Evolutionary conservation across 73 alveolate genomes (phyloP).

Genomic region (Loxodes magnus): DNA sequence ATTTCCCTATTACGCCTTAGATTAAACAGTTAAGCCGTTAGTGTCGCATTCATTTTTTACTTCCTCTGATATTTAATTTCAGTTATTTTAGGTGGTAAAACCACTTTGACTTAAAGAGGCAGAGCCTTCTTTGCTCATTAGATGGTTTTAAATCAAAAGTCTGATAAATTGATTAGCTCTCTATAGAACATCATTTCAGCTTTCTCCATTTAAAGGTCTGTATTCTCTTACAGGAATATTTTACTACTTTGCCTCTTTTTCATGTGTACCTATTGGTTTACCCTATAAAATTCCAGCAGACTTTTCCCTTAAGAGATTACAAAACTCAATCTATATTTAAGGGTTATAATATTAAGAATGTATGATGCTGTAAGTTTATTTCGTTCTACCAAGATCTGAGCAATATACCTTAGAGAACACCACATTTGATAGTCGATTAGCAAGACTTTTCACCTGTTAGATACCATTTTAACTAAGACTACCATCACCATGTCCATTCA

Average conservation of each 20-base stretch:
- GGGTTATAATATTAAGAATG: not conserved
- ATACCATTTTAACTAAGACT: constrained; percentile 15
- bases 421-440: constrained; percentile 19
- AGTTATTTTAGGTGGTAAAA: too few species aligned
- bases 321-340: not conserved
- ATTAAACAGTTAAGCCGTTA: too few species aligned
- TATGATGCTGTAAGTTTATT: constrained; percentile 15
- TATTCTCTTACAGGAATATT: constrained; percentile 23
- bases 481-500: constrained; percentile 36
- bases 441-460: constrained; percentile 17
- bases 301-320: constrained; percentile 44
- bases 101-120: too few species aligned
- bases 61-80: too few species aligned
- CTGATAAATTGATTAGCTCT: constrained; percentile 24
- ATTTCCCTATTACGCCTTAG: too few species aligned
- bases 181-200: constrained; percentile 37
- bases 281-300: constrained; percentile 51
- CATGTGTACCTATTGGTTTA: constrained; percentile 30
- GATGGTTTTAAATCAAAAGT: constrained; percentile 3
- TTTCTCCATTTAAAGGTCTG: constrained; percentile 50
- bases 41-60: too few species aligned
- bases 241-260: constrained; percentile 17
- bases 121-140: constrained; percentile 1
- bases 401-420: constrained; percentile 27
- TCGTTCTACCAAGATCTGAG: constrained; percentile 39